Percentiles rank a stretch among this genome's conserved stretches.
Evolutionary conservation across 2,329 filamentous ascomycete genomes (phyloP).

Genomic region (Podosphaera xanthii): DNA sequence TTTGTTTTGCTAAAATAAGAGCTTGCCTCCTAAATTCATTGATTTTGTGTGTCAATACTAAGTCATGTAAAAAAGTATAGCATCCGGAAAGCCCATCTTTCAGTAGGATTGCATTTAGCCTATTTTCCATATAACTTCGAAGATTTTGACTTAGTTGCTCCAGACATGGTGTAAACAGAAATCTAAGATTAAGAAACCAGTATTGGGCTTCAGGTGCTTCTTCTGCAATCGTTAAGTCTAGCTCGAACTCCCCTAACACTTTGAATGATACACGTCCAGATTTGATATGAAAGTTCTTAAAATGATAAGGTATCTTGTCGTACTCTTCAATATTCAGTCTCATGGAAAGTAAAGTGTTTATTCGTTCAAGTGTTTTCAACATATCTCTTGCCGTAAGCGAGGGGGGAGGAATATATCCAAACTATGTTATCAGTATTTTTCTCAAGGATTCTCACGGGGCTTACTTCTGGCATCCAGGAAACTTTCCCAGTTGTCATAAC

Average conservation of each 20-base stretch:
- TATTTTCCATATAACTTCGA: slow-evolving; percentile 41
- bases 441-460: slow-evolving; percentile 12
- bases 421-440: slow-evolving; percentile 20
- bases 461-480: slow-evolving; percentile 56
- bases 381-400: slow-evolving; percentile 49
- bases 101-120: slow-evolving; percentile 47
- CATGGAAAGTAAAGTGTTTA: slow-evolving; percentile 65
- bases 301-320: slow-evolving; percentile 49
- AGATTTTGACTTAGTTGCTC: slow-evolving; percentile 36
- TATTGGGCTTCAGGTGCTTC: slow-evolving; percentile 69
- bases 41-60: slow-evolving; percentile 78
- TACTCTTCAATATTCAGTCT: slow-evolving; percentile 70
- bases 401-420: slow-evolving; percentile 56
- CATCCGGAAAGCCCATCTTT: slow-evolving; percentile 54
- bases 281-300: slow-evolving; percentile 54
- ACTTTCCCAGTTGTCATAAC: slow-evolving; percentile 59
- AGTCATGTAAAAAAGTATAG: slow-evolving; percentile 70
- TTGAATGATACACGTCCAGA: slow-evolving; percentile 80
- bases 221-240: slow-evolving; percentile 75
- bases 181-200: slow-evolving; percentile 83
- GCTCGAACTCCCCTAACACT: slow-evolving; percentile 67
- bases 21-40: slow-evolving; percentile 62
- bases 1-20: slow-evolving; percentile 37
- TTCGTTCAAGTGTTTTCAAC: slow-evolving; percentile 49
- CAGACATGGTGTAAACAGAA: slow-evolving; percentile 52